phyloP scores from a whole-genome alignment of 2,329 filamentous ascomycete genomes.

The Aspergillaceae sp. region DNA sequence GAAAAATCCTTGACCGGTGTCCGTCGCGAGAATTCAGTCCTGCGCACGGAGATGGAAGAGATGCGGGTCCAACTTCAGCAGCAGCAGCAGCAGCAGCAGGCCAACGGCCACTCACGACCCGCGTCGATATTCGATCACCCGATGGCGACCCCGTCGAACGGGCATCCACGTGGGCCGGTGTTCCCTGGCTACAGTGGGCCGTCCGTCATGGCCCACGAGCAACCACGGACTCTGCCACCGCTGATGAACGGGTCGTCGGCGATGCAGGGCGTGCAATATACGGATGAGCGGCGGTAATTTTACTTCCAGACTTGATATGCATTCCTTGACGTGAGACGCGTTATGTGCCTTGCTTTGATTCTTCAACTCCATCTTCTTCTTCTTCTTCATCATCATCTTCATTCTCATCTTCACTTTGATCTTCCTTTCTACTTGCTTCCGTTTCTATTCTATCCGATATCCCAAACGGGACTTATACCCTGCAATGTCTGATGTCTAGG shows the following conservation, averaged over 20 bases:
- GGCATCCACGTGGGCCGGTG: constrained; percentile 22
- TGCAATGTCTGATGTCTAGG: too few relatives aligned
- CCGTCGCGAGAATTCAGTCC: constrained; percentile 31
- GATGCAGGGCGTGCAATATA: constrained; percentile 46
- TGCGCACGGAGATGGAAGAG: constrained; percentile 30
- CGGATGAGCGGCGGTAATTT: constrained; percentile 37
- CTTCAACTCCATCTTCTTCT: constrained; percentile 1
- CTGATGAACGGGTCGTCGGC: constrained; percentile 37
- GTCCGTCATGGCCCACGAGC: constrained; percentile 28
- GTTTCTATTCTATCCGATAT: too few relatives aligned
- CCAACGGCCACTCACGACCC: constrained; percentile 23
- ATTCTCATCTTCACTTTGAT: background rate
- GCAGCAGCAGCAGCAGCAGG: constrained; percentile 22
- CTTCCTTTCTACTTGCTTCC: too few relatives aligned
- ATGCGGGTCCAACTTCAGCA: constrained; percentile 28
- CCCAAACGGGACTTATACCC: too few relatives aligned
- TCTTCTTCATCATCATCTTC: constrained; percentile 1
- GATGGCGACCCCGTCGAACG: constrained; percentile 28
- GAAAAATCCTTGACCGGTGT: constrained; percentile 33
- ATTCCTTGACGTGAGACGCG: constrained; percentile 11
- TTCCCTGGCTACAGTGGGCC: constrained; percentile 20
- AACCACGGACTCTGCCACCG: constrained; percentile 40
- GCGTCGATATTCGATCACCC: constrained; percentile 28
- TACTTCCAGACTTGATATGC: background rate
- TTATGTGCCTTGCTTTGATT: constrained; percentile 11